A percentile compares a stretch with the other conserved stretches of the same genome.
These are phyloP conservation scores for Yarrowia yakushimensis DNA, from an alignment of 805 yeast genomes.

Conservation along the genomic window DNA sequence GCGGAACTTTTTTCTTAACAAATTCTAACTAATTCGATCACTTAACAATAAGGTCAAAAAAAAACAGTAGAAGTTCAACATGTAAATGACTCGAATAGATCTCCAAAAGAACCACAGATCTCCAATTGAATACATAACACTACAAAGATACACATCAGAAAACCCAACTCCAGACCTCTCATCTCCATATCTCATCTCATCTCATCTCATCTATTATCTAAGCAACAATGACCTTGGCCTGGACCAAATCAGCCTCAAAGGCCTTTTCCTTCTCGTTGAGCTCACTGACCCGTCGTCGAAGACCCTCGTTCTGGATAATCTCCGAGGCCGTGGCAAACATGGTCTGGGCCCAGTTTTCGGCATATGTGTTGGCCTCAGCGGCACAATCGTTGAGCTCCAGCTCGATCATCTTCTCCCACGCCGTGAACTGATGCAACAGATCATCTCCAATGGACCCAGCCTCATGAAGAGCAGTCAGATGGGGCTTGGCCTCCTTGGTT, in stretches of 20 bases:
- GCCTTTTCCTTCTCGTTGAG: conserved; percentile 30
- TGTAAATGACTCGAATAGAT: no score
- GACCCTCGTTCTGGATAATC: conserved; percentile 86
- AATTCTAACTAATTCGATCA: no score
- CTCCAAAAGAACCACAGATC: no score
- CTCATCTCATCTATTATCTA: not conserved
- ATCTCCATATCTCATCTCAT: not conserved
- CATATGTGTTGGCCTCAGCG: conserved; percentile 65
- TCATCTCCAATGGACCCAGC: conserved; percentile 91
- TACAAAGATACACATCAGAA: no score
- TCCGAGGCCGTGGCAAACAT: conserved; percentile 81
- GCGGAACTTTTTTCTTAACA: no score
- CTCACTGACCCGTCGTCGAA: conserved; percentile 63
- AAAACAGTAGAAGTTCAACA: no score
- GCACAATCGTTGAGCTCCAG: conserved; percentile 75
- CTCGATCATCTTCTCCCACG: conserved; percentile 75
- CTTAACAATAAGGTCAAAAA: no score
- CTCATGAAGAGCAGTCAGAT: conserved; percentile 68
- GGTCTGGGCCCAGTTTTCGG: conserved; percentile 75
- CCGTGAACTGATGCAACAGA: conserved; percentile 70
- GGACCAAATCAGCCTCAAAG: conserved; percentile 18
- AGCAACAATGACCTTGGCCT: conserved; percentile 22
- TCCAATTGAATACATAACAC: no score
- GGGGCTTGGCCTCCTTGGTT: conserved; percentile 72
- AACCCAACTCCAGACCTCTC: no score